Percentiles rank a stretch among this genome's conserved stretches.
Evolutionary conservation across 2,329 filamentous ascomycete genomes (phyloP).

Genomic region (Pseudogymnoascus sp.): DNA sequence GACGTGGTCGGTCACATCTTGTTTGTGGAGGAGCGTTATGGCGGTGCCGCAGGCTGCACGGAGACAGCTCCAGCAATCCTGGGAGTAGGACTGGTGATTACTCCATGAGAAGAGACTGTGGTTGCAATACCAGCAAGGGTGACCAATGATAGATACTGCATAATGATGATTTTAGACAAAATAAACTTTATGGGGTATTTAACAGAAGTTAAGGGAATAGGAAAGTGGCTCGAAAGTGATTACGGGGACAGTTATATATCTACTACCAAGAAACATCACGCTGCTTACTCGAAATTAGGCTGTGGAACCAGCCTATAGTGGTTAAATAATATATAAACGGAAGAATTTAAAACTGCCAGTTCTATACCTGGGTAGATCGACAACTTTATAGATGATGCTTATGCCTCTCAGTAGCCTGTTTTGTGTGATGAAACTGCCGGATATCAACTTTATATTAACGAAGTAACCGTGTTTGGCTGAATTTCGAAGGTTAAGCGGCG

Average conservation of each 20-base stretch:
- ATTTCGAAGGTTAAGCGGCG: background rate
- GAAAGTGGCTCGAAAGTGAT: background rate
- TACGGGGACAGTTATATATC: background rate
- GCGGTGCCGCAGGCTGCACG: constrained; percentile 36
- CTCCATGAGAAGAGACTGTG: constrained; percentile 35
- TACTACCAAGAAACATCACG: background rate
- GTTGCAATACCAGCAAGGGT: constrained; percentile 15
- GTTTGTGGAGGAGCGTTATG: constrained; percentile 29
- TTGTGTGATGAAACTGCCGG: background rate
- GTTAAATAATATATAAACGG: background rate
- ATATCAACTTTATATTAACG: constrained; percentile 6
- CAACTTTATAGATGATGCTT: background rate
- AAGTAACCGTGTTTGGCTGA: background rate
- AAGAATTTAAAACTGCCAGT: background rate
- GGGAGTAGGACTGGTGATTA: constrained; percentile 34
- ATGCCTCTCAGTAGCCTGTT: background rate
- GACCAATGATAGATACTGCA: background rate
- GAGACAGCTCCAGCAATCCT: constrained; percentile 36
- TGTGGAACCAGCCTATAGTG: background rate
- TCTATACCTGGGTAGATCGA: background rate
- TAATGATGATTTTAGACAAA: background rate
- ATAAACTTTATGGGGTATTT: background rate
- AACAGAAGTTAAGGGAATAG: background rate
- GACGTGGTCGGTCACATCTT: constrained; percentile 27
- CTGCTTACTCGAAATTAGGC: background rate